phyloP scores from a whole-genome alignment of 2,329 filamentous ascomycete species.

The Fusarium papillatum region DNA sequence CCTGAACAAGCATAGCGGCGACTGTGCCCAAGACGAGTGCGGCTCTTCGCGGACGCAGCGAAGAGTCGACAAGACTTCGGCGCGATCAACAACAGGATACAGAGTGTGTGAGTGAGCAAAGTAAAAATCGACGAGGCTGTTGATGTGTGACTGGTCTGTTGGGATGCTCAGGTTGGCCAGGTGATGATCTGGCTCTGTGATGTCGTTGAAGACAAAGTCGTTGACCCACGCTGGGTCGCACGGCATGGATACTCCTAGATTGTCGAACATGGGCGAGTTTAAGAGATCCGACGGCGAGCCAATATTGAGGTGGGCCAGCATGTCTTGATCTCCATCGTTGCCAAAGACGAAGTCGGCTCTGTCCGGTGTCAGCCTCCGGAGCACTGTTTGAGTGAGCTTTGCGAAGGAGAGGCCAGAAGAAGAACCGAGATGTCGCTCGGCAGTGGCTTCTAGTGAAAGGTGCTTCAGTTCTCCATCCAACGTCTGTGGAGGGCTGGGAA shows the following conservation, averaged over 20 bases:
- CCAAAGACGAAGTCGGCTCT: slow-evolving; percentile 57
- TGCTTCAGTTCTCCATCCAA: slow-evolving; percentile 52
- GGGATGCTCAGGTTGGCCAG: slow-evolving; percentile 28
- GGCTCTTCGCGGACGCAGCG: slow-evolving; percentile 47
- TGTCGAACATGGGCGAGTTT: slow-evolving; percentile 35
- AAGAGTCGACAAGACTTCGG: slow-evolving; percentile 51
- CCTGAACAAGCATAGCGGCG: slow-evolving; percentile 52
- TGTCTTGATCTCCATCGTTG: slow-evolving; percentile 21
- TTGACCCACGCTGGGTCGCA: slow-evolving; percentile 47
- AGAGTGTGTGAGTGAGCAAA: slow-evolving; percentile 62
- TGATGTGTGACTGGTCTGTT: slow-evolving; percentile 42
- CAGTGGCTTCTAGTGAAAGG: slow-evolving; percentile 57
- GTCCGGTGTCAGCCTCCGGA: slow-evolving; percentile 57
- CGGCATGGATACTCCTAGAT: slow-evolving; percentile 41
- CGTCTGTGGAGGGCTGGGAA: neutral
- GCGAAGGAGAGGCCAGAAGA: slow-evolving; percentile 60
- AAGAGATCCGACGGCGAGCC: slow-evolving; percentile 43
- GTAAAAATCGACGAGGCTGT: slow-evolving; percentile 56
- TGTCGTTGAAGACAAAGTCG: slow-evolving; percentile 45
- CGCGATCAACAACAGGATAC: slow-evolving; percentile 56
- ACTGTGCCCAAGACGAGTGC: slow-evolving; percentile 44
- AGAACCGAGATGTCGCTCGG: slow-evolving; percentile 58
- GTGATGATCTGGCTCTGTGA: slow-evolving; percentile 39
- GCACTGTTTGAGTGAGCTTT: slow-evolving; percentile 56
- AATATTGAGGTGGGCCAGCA: slow-evolving; percentile 31